Base-by-base conservation (phyloP, 805 yeast species). In the Yamadazyma phyllophila region DNA sequence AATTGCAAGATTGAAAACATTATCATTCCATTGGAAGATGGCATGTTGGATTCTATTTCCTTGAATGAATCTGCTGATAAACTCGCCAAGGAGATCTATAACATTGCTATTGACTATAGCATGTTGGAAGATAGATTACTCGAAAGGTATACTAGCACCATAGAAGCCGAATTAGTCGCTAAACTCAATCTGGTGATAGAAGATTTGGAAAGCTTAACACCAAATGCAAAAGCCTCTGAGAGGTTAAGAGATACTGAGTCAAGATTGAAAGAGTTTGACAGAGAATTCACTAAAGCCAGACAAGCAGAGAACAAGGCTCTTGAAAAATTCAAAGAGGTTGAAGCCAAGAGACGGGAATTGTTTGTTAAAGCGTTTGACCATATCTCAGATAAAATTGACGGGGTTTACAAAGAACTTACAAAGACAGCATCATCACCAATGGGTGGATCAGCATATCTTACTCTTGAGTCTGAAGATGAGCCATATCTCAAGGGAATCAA, bases 371-470 rank as follows among this genome's bases (percentile, higher is more conserved):
- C 96, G 0, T 90, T 85, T 56, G 75, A 78, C n/a, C 89, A 85
- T 56, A 83, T 92, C 27, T 79, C 92, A 3, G 73, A 71, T 2
- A 75, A 78, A 45, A 85, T 94, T 52, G 95, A 88, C 60, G 66
- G 70, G 0, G 82, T 89, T 8, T 94, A 92, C 64, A 85, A 90
- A 58, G 97, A 91, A 56, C 72, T 94, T 41, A 94, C 97, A 0
- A 83, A 79, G 52, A 78, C 86, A 0, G 65, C 75, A 3, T 77
- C 83, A 0, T 80, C 88, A 27, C 84, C 96, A 1, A 72, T 85
- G 26, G 97, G 97, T 36, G 98, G 98, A 1, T 83, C 94, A n/a
- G 98, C 98, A 0, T 85, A 88, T 50, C 71, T 94, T 46, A 84
- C 92, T 0, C 65, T 90, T 31, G 96, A 89, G 55, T 91, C 89